These are phyloP conservation scores for Cutaneotrichosporon daszewskae DNA, from an alignment of 1,284 basidiomycete species.

Conservation along the genomic window DNA sequence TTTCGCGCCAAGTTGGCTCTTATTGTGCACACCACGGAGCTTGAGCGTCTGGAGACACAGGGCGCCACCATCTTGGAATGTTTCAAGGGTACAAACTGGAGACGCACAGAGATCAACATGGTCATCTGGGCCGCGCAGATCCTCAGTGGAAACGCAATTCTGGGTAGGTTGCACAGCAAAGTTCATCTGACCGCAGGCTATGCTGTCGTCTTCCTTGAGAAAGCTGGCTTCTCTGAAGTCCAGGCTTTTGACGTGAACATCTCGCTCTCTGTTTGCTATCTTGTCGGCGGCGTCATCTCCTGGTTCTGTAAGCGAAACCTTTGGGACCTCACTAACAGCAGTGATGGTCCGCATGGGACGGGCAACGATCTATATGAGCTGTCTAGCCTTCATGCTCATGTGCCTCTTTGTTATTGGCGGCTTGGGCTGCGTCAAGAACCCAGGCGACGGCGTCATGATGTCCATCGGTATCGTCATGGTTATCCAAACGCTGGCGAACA, in stretches of 20 bases:
- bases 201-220: conserved; percentile 38
- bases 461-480: conserved; percentile 36
- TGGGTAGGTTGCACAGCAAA: too few relatives aligned
- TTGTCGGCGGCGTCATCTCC: conserved; percentile 44
- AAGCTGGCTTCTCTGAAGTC: conserved; percentile 42
- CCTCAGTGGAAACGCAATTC: conserved; percentile 20
- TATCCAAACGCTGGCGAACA: conserved; percentile 35
- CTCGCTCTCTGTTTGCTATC: conserved; percentile 38
- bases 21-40: conserved; percentile 33
- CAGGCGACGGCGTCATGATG: conserved; percentile 2
- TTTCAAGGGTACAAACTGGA: conserved; percentile 44
- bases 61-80: conserved; percentile 12
- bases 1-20: conserved; percentile 24
- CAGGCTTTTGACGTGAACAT: conserved; percentile 47
- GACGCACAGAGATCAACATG: conserved; percentile 48
- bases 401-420: conserved; percentile 48
- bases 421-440: conserved; percentile 34
- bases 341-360: conserved; percentile 44
- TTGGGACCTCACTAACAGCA: too few relatives aligned
- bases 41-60: conserved; percentile 26
- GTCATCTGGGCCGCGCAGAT: conserved; percentile 16
- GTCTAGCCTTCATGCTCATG: conserved; percentile 42
- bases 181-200: too few relatives aligned
- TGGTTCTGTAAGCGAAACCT: conserved; percentile 47
- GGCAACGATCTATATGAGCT: conserved; percentile 48